Evolutionary conservation across 345 rosid species (phyloP), one percentile per base, ranked within the genome.

Genomic region (Melaleuca quinquenervia): DNA sequence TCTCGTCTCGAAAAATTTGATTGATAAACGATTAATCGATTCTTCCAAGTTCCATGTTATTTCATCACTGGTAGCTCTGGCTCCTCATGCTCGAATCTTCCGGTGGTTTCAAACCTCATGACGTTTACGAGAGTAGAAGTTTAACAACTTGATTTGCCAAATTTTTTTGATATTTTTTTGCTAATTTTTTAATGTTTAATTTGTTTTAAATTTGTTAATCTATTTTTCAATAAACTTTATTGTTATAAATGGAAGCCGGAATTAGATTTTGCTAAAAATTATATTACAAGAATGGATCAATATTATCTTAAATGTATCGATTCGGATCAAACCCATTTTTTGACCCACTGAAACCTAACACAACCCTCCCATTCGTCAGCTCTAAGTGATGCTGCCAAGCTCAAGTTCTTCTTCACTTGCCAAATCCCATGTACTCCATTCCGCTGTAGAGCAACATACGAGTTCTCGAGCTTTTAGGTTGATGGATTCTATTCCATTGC

Each of bases 1-100:
- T 89, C 97, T 85, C 84, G 89, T 85, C 97, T 96, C 58, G 99
- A 94, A 82, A 90, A 94, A 2, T 11, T 89, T 96, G 84, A 93
- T 94, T 3, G 98, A 97, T 87, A 98, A 97, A 51, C 16, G 50
- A 20, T 36, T 18, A 29, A 32, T 62, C 29, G 44, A 62, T 62
- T 62, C 15, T 29, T 60, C 74, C 32, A 36, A 50, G 80, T 29
- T 60, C 74, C 32, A 36, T 51, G 80, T 32, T 24, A 8, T 15
- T 14, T 52, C 44, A 54, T 44, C 80, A 16, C 15, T 21, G 22
- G 11, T 76, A 16, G 54, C 36, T 26, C 50, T 24, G 29, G 55
- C 41, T 41, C 41, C 41, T 41, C 2, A 41, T 41, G 41, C 41
- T 41, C 52, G 48, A 60, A 6, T 27, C 15, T 6, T 14, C 14